Evolutionary conservation across 1,139 yeast species (phyloP).

Genomic region (Pichia sp.): DNA sequence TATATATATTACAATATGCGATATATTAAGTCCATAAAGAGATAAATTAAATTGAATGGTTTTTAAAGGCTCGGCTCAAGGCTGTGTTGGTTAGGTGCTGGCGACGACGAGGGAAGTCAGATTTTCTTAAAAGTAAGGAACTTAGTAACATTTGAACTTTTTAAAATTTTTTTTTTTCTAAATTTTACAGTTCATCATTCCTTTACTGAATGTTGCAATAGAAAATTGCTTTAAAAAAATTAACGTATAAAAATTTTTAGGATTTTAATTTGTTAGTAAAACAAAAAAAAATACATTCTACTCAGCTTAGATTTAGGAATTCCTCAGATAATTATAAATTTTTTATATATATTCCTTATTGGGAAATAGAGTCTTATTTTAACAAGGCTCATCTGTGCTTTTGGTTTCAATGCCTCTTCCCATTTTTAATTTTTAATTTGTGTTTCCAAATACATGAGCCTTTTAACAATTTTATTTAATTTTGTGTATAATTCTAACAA

Average conservation of each 20-base stretch:
- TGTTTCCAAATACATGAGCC: not conserved
- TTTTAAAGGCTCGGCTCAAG: too few relatives aligned
- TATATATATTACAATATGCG: too few relatives aligned
- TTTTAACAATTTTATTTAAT: not conserved
- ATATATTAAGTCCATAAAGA: too few relatives aligned
- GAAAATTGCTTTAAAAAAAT: too few relatives aligned
- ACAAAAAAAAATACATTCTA: too few relatives aligned
- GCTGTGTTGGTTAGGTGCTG: not conserved
- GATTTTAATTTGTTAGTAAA: too few relatives aligned
- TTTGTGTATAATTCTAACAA: not conserved
- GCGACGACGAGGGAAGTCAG: not conserved
- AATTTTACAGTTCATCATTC: not conserved
- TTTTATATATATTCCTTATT: not conserved
- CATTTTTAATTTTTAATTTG: not conserved
- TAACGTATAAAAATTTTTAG: too few relatives aligned
- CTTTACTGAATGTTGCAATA: not conserved
- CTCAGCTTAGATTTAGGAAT: not conserved
- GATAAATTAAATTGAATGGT: too few relatives aligned
- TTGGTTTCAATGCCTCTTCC: too few relatives aligned
- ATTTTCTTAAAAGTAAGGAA: too few relatives aligned
- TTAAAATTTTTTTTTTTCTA: not conserved
- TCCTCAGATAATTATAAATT: not conserved
- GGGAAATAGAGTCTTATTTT: constrained; percentile 9
- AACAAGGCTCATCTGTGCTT: constrained; percentile 5
- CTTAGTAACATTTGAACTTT: too few relatives aligned